A percentile compares a stretch with the other conserved stretches of the same genome.
These are phyloP conservation scores for Alternaria panax DNA, from an alignment of 2,329 filamentous ascomycete species.

Conservation along the genomic window DNA sequence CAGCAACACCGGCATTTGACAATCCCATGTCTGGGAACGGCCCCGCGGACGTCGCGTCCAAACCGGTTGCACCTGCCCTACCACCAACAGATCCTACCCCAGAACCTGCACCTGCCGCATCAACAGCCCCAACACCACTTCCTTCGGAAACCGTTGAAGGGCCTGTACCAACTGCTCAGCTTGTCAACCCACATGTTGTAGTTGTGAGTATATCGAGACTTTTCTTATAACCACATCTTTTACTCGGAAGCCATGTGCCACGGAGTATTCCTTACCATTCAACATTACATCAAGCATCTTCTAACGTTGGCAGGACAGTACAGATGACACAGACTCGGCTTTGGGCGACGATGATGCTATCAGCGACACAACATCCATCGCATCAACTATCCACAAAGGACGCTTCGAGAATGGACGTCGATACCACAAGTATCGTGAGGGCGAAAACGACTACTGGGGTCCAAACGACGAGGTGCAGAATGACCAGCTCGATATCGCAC, in stretches of 20 bases:
- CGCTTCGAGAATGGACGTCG: conserved; percentile 45
- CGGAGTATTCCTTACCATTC: background rate
- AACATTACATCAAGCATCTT: background rate
- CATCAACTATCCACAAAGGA: conserved; percentile 39
- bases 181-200: conserved; percentile 18
- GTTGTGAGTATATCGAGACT: conserved; percentile 11
- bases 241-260: background rate
- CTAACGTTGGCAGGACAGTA: conserved; percentile 11
- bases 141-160: conserved; percentile 9
- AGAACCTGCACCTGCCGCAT: background rate
- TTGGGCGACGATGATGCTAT: conserved; percentile 15
- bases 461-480: conserved; percentile 42
- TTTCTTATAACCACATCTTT: background rate
- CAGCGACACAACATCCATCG: conserved; percentile 43
- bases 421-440: conserved; percentile 43
- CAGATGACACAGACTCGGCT: conserved; percentile 31
- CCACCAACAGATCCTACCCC: background rate
- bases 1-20: background rate
- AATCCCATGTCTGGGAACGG: background rate
- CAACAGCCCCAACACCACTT: background rate
- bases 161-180: conserved; percentile 15
- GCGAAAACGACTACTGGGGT: conserved; percentile 42
- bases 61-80: background rate
- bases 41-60: background rate
- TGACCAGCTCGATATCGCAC: conserved; percentile 39